Evolutionary conservation across 495 filamentous ascomycete species (phyloP).

Genomic region (Ascodesmis nigricans): DNA sequence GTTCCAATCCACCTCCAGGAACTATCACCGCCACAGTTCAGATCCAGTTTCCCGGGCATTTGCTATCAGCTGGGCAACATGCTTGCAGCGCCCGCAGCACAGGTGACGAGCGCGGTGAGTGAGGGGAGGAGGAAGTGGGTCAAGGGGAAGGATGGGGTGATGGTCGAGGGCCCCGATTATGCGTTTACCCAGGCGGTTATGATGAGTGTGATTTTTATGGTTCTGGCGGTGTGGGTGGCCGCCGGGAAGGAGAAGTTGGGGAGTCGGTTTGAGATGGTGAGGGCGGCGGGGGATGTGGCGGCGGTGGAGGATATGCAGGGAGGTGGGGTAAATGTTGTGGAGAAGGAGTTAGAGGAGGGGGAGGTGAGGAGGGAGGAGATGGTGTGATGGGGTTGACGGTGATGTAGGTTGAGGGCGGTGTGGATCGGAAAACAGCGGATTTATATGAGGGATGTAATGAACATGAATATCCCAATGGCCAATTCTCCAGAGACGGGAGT

Average conservation of each 20-base stretch:
- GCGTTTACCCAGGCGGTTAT: constrained; percentile 51
- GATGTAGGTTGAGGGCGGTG: background rate
- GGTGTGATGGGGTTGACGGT: background rate
- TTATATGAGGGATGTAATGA: no score
- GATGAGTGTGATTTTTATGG: constrained; percentile 36
- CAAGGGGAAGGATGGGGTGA: no score
- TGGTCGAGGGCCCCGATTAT: constrained; percentile 40
- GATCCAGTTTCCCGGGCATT: constrained; percentile 40
- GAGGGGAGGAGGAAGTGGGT: constrained; percentile 31
- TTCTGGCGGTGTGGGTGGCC: constrained; percentile 29
- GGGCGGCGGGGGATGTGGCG: constrained; percentile 33
- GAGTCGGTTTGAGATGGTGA: constrained; percentile 38
- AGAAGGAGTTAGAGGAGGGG: constrained; percentile 4
- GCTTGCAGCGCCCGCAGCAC: constrained; percentile 47
- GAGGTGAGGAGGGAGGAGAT: background rate
- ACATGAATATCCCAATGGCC: no score
- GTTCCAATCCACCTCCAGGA: constrained; percentile 64
- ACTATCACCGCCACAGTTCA: constrained; percentile 46
- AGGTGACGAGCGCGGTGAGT: constrained; percentile 47
- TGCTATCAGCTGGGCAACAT: constrained; percentile 60
- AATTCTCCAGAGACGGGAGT: no score
- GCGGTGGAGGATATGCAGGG: no score
- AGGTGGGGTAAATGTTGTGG: no score
- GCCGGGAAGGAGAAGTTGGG: constrained; percentile 45
- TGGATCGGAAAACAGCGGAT: no score